Percentiles rank a stretch among this genome's conserved stretches.
phyloP scores from a whole-genome alignment of 176 grass and related monocot species.

The Tuctoria greenei region DNA sequence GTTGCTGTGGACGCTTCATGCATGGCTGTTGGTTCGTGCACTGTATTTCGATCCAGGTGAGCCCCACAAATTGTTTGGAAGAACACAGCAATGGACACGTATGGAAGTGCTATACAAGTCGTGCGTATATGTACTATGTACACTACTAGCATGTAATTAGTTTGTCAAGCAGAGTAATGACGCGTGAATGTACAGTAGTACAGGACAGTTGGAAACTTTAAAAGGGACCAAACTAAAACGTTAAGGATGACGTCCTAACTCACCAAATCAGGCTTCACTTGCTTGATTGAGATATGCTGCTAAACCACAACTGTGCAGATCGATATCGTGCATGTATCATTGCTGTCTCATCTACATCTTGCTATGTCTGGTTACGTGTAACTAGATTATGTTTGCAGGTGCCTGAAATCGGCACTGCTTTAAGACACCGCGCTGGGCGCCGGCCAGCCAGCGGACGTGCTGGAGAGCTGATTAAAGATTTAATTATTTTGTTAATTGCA shows the following conservation, averaged over 20 bases:
- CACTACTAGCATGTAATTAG: background rate
- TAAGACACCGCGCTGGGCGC: too few species aligned
- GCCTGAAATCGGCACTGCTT: too few species aligned
- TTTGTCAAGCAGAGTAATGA: constrained; percentile 2
- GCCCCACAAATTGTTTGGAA: constrained; percentile 15
- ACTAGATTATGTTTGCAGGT: too few species aligned
- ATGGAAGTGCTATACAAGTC: background rate
- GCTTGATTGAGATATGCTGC: background rate
- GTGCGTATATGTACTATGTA: background rate
- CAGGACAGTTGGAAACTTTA: background rate
- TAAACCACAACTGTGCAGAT: background rate
- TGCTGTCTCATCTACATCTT: background rate
- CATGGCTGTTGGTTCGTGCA: constrained; percentile 30
- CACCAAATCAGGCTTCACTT: background rate
- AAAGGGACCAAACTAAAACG: background rate
- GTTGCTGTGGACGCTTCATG: constrained; percentile 31
- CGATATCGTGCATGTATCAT: too few species aligned
- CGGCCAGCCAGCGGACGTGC: too few species aligned
- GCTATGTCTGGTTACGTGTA: background rate
- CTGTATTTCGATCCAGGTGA: constrained; percentile 14
- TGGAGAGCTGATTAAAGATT: too few species aligned
- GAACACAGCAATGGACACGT: constrained; percentile 35
- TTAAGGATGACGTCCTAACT: background rate
- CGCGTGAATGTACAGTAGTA: background rate
- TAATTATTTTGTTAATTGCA: too few species aligned